Conservation (phyloP, 768 basidiomycete species). For the Boletellus emodensis region DNA sequence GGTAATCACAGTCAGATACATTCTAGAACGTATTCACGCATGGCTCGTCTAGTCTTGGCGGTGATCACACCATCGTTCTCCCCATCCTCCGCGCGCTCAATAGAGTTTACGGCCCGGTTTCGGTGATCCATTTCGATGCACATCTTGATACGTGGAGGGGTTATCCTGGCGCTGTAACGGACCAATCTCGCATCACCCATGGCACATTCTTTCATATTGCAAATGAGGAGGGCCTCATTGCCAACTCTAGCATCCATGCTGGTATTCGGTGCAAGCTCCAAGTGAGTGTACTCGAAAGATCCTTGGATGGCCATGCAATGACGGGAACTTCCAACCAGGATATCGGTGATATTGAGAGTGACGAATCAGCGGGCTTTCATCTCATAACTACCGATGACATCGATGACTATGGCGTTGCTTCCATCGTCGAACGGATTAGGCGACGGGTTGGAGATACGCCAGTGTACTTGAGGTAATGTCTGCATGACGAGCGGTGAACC, state of each 20-base stretch:
- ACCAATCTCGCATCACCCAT: conserved; percentile 70
- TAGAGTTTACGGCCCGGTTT: conserved; percentile 76
- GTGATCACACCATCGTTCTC: conserved; percentile 85
- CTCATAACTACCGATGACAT: conserved; percentile 79
- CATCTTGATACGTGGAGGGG: conserved; percentile 62
- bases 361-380: conserved; percentile 71
- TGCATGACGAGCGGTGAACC: not conserved
- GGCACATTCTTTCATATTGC: conserved; percentile 87
- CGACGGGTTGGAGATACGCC: conserved; percentile 68
- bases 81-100: conserved; percentile 79
- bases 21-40: not conserved
- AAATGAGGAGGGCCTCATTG: conserved; percentile 70
- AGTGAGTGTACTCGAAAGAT: conserved; percentile 33
- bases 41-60: conserved; percentile 48
- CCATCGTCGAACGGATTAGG: conserved; percentile 69
- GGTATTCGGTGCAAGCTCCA: conserved; percentile 77
- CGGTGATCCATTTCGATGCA: conserved; percentile 81
- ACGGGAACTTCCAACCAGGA: conserved; percentile 11
- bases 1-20: conserved; percentile 27
- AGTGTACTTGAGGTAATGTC: conserved; percentile 61
- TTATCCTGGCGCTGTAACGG: conserved; percentile 39
- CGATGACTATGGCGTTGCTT: conserved; percentile 70
- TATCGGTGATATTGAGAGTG: conserved; percentile 47
- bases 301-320: too few species aligned
- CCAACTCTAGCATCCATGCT: conserved; percentile 73